A percentile compares a stretch with the other conserved stretches of the same genome.
These are phyloP conservation scores for Gomphus sp. DNA, from an alignment of 1,284 basidiomycete genomes.

Conservation along the genomic window DNA sequence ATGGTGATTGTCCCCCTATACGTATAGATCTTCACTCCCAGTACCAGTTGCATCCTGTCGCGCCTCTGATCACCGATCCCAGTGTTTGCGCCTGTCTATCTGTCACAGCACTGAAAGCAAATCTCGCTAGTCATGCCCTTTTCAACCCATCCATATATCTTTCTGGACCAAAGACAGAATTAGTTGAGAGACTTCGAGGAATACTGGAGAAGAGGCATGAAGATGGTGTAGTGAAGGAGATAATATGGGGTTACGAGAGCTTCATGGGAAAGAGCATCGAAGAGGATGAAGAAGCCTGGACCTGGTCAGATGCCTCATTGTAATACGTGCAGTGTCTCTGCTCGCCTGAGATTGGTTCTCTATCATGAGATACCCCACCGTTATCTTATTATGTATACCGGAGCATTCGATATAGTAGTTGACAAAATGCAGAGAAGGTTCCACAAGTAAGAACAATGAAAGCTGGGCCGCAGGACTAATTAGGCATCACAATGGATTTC, in stretches of 20 bases:
- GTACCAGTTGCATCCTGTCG: constrained; percentile 36
- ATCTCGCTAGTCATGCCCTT: constrained; percentile 41
- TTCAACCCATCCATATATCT: constrained; percentile 20
- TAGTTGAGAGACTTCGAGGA: constrained; percentile 22
- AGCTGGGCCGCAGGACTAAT: too few species aligned
- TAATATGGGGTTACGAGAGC: constrained; percentile 23
- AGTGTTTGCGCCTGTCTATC: constrained; percentile 32
- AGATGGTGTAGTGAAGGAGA: constrained; percentile 41
- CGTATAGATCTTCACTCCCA: constrained; percentile 31
- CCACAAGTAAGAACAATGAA: too few species aligned
- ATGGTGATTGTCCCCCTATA: background rate
- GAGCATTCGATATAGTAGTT: too few species aligned
- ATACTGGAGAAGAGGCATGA: constrained; percentile 32
- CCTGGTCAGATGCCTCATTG: background rate
- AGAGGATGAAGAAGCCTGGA: background rate
- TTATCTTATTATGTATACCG: background rate
- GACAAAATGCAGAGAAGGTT: too few species aligned
- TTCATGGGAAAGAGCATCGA: background rate
- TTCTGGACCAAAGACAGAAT: constrained; percentile 20
- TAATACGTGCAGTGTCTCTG: background rate
- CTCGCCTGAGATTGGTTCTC: too few species aligned
- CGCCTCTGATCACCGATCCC: constrained; percentile 42
- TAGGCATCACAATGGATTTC: too few species aligned
- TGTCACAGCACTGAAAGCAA: constrained; percentile 37
- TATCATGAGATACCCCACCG: background rate